Conservation (phyloP, 345 rosid genomes). For the Eucalyptus curtisii region DNA sequence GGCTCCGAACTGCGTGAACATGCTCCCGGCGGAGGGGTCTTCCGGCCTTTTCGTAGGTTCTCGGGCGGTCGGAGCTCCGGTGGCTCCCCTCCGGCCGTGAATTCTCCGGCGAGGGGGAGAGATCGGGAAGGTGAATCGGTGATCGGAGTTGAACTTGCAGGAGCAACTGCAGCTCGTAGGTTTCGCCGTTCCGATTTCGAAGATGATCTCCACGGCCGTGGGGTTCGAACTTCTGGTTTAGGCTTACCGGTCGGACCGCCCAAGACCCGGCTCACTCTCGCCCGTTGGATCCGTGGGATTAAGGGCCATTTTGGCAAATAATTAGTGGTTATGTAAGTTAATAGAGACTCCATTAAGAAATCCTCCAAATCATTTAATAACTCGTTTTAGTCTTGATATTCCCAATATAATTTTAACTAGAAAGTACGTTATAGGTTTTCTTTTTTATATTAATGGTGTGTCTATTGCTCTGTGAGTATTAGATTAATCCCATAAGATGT, state of each 20-base stretch:
- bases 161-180: background rate
- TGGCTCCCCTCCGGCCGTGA: background rate
- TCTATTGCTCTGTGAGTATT: background rate
- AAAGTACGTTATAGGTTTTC: background rate
- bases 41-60: slow-evolving; percentile 3
- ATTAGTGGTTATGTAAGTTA: background rate
- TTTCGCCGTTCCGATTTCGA: background rate
- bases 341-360: background rate
- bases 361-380: background rate
- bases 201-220: background rate
- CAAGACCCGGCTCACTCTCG: background rate
- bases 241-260: background rate
- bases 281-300: background rate
- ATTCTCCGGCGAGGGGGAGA: background rate
- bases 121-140: background rate
- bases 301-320: background rate
- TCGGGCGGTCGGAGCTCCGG: background rate
- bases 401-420: background rate
- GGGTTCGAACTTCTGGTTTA: background rate
- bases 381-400: background rate
- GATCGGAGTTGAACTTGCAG: background rate
- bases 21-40: slow-evolving; percentile 18
- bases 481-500: background rate
- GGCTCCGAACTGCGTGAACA: slow-evolving; percentile 73
- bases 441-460: background rate